A percentile compares a stretch with the other conserved stretches of the same genome.
phyloP scores from a whole-genome alignment of 1,139 yeast species.

The Candida sp. region DNA sequence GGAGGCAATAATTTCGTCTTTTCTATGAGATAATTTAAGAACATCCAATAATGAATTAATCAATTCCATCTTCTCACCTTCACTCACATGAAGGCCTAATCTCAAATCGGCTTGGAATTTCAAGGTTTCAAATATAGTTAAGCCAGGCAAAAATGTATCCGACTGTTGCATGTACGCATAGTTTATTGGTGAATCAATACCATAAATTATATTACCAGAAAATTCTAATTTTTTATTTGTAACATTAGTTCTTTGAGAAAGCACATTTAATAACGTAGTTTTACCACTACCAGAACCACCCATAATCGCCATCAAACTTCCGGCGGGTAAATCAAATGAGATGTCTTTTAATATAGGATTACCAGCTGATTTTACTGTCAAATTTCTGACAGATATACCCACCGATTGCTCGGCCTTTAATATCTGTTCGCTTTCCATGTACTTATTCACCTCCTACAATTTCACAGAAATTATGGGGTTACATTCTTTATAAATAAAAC shows the following conservation, averaged over 20 bases:
- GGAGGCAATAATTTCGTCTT: constrained; percentile 68
- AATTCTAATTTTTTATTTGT: constrained; percentile 17
- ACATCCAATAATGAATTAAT: constrained; percentile 53
- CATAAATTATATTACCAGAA: constrained; percentile 16
- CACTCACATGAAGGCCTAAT: constrained; percentile 35
- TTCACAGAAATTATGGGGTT: not conserved
- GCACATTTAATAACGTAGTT: constrained; percentile 59
- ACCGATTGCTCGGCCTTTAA: constrained; percentile 18
- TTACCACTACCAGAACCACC: constrained; percentile 88
- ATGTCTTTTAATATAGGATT: constrained; percentile 34
- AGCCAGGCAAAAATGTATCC: constrained; percentile 56
- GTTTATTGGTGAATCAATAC: constrained; percentile 39
- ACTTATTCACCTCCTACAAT: not conserved
- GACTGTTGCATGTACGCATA: constrained; percentile 74
- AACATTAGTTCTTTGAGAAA: constrained; percentile 64
- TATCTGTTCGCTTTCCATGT: not conserved
- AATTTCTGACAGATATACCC: constrained; percentile 23
- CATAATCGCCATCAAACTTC: constrained; percentile 68
- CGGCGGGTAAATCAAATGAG: constrained; percentile 50
- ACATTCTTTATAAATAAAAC: not conserved
- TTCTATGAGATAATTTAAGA: constrained; percentile 70
- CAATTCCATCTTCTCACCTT: constrained; percentile 17
- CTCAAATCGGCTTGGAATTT: constrained; percentile 65
- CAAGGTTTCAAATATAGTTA: constrained; percentile 73
- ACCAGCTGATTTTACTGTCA: constrained; percentile 20